Conservation (phyloP, 805 yeast species). For the Saturnispora galanensis region DNA sequence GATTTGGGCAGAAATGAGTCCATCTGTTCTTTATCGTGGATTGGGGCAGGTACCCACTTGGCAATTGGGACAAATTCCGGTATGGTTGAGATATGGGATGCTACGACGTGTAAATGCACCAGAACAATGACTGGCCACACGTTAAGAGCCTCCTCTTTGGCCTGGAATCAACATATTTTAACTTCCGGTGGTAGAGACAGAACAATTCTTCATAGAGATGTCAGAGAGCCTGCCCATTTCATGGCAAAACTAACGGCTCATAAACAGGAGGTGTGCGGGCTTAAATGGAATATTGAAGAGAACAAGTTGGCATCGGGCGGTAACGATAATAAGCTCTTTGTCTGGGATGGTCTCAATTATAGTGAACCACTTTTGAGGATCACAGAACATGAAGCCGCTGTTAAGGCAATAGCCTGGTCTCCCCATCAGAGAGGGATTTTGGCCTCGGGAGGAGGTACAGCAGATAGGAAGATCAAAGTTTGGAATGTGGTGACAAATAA, state of each 20-base stretch:
- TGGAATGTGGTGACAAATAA: slow-evolving; percentile 86
- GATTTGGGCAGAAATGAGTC: slow-evolving; percentile 56
- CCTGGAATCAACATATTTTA: slow-evolving; percentile 90
- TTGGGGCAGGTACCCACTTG: slow-evolving; percentile 85
- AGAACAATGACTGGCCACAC: slow-evolving; percentile 90
- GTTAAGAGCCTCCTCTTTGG: slow-evolving; percentile 72
- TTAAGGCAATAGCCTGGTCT: slow-evolving; percentile 94
- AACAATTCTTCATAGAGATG: slow-evolving; percentile 81
- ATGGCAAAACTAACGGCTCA: slow-evolving; percentile 61
- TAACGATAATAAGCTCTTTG: slow-evolving; percentile 76
- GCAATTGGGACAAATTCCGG: slow-evolving; percentile 90
- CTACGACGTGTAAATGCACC: slow-evolving; percentile 66
- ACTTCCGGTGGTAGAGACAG: slow-evolving; percentile 84
- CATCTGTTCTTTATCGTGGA: slow-evolving; percentile 85
- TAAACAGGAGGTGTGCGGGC: slow-evolving; percentile 92
- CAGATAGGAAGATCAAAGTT: slow-evolving; percentile 78
- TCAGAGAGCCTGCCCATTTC: slow-evolving; percentile 75
- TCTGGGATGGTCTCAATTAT: slow-evolving; percentile 72
- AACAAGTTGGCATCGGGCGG: slow-evolving; percentile 94
- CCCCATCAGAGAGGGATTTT: slow-evolving; percentile 92
- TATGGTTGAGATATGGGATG: slow-evolving; percentile 91
- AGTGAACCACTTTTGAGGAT: slow-evolving; percentile 62
- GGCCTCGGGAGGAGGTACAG: slow-evolving; percentile 97
- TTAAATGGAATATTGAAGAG: slow-evolving; percentile 86
- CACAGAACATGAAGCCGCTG: slow-evolving; percentile 86